These are phyloP conservation scores for Verticillium zaregamsianum DNA, from an alignment of 2,329 filamentous ascomycete genomes.

Conservation along the genomic window DNA sequence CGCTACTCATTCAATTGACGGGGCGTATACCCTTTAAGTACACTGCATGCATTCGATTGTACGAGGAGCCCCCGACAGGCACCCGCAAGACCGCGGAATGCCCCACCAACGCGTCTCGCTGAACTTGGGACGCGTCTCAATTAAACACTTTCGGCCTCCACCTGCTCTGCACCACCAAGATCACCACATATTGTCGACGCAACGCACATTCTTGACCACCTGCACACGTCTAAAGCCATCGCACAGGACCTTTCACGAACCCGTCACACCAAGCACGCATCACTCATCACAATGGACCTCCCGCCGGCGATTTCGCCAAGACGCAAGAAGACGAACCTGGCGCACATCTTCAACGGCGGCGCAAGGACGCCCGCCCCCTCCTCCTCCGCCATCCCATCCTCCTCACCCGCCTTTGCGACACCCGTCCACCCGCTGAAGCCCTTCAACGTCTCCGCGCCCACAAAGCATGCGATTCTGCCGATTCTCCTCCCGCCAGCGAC, in stretches of 20 bases:
- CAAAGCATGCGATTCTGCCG: slow-evolving; percentile 63
- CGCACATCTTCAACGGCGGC: slow-evolving; percentile 30
- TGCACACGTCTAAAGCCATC: background rate
- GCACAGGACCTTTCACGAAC: background rate
- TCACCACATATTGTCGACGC: background rate
- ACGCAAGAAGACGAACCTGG: slow-evolving; percentile 23
- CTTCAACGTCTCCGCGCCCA: slow-evolving; percentile 48
- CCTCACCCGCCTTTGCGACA: slow-evolving; percentile 86
- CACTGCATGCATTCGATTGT: too few relatives aligned
- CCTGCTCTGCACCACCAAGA: background rate
- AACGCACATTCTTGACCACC: background rate
- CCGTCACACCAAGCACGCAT: background rate
- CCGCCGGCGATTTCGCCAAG: slow-evolving; percentile 10
- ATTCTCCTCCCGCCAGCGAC: slow-evolving; percentile 86
- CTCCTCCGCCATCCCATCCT: slow-evolving; percentile 71
- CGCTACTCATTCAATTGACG: too few relatives aligned
- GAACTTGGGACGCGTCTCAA: slow-evolving; percentile 11
- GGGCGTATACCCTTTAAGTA: too few relatives aligned
- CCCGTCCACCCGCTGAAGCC: slow-evolving; percentile 74
- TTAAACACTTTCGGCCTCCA: slow-evolving; percentile 7
- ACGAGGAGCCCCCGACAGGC: too few relatives aligned
- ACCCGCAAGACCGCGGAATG: background rate
- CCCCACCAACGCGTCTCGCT: slow-evolving; percentile 1
- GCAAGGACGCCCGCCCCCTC: slow-evolving; percentile 28
- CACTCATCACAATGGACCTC: background rate